These are phyloP conservation scores for Monosporozyma unispora DNA, from an alignment of 805 yeast genomes.

Conservation along the genomic window DNA sequence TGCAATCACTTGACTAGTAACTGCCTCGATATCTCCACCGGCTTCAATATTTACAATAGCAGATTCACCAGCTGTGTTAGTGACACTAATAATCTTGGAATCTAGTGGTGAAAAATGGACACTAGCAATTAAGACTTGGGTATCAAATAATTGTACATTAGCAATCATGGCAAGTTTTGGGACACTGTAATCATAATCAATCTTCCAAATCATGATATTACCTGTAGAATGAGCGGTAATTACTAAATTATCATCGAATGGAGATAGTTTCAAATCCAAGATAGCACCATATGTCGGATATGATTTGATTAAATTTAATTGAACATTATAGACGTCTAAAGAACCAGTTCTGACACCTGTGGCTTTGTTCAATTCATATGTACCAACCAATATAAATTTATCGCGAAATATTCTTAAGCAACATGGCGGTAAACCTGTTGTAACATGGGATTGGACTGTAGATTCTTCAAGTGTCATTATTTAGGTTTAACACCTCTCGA, in stretches of 20 bases:
- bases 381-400: slow-evolving; percentile 55
- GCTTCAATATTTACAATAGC: slow-evolving; percentile 24
- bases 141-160: slow-evolving; percentile 41
- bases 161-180: slow-evolving; percentile 16
- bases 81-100: slow-evolving; percentile 37
- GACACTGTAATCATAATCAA: slow-evolving; percentile 8
- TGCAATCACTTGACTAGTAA: slow-evolving; percentile 1
- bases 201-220: slow-evolving; percentile 53
- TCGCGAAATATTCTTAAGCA: slow-evolving; percentile 50
- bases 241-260: slow-evolving; percentile 40
- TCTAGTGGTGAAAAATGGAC: slow-evolving; percentile 44
- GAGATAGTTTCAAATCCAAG: slow-evolving; percentile 64
- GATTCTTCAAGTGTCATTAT: neutral
- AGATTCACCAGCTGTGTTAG: slow-evolving; percentile 61
- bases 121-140: slow-evolving; percentile 51
- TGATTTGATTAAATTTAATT: slow-evolving; percentile 21
- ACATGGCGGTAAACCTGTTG: slow-evolving; percentile 75
- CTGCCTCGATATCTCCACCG: slow-evolving; percentile 1
- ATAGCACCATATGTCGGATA: slow-evolving; percentile 50
- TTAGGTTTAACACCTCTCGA: neutral
- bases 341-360: slow-evolving; percentile 58
- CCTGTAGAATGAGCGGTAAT: slow-evolving; percentile 80
- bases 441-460: neutral
- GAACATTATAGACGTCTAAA: slow-evolving; percentile 34
- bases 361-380: slow-evolving; percentile 62